A percentile compares a stretch with the other conserved stretches of the same genome.
Conservation (phyloP, 2,329 filamentous ascomycete species). For the Proliferodiscus dingleyae region DNA sequence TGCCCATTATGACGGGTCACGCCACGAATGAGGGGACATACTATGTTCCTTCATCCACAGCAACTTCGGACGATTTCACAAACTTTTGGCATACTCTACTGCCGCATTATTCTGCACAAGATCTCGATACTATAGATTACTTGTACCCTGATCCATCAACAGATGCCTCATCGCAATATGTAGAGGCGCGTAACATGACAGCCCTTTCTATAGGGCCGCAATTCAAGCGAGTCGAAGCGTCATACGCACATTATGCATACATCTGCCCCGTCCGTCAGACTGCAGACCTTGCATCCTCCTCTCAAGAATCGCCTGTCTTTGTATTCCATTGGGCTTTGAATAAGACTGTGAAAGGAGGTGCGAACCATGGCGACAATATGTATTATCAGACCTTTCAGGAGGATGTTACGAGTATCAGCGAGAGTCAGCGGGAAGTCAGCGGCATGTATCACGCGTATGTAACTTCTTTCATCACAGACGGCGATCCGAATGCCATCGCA, state of each 20-base stretch:
- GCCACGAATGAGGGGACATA: slow-evolving; percentile 64
- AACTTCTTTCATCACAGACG: slow-evolving; percentile 22
- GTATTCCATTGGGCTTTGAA: slow-evolving; percentile 55
- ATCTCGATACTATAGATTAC: slow-evolving; percentile 48
- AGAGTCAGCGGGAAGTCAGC: slow-evolving; percentile 17
- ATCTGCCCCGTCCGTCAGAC: slow-evolving; percentile 58
- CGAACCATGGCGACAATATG: slow-evolving; percentile 41
- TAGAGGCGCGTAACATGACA: slow-evolving; percentile 29
- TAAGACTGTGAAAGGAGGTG: slow-evolving; percentile 26
- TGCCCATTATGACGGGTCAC: slow-evolving; percentile 63
- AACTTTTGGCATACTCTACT: slow-evolving; percentile 57
- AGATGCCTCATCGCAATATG: slow-evolving; percentile 36
- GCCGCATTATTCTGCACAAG: slow-evolving; percentile 46
- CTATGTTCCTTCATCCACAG: slow-evolving; percentile 45
- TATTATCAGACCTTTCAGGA: slow-evolving; percentile 41
- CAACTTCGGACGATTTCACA: slow-evolving; percentile 48
- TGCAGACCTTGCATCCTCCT: slow-evolving; percentile 37
- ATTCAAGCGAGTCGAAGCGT: slow-evolving; percentile 53
- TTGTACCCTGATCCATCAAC: slow-evolving; percentile 58
- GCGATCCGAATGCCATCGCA: slow-evolving; percentile 23
- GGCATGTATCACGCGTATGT: slow-evolving; percentile 22
- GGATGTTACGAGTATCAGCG: slow-evolving; percentile 11
- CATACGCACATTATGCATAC: slow-evolving; percentile 60
- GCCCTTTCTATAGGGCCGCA: slow-evolving; percentile 41
- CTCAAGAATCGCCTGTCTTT: slow-evolving; percentile 34